phyloP scores from a whole-genome alignment of 768 basidiomycete species.

The Leccinum olivaceopallidum region DNA sequence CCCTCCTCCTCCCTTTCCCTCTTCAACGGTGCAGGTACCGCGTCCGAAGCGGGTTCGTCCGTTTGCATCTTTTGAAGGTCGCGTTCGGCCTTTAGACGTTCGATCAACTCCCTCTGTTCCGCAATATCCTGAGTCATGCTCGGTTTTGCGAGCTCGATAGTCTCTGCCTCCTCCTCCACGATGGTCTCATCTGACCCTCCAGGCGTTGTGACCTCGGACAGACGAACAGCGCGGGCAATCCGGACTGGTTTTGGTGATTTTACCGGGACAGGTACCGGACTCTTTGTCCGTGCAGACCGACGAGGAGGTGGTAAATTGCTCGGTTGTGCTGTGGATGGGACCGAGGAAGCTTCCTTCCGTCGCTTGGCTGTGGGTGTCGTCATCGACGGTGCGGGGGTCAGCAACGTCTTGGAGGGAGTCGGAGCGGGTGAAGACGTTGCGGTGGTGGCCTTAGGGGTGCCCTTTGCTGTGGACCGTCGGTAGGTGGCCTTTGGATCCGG shows the following conservation, averaged over 20 bases:
- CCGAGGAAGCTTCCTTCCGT: constrained; percentile 61
- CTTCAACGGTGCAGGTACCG: constrained; percentile 41
- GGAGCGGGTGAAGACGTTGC: constrained; percentile 30
- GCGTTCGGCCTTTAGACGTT: constrained; percentile 66
- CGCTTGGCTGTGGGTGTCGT: constrained; percentile 57
- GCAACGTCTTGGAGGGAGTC: constrained; percentile 25
- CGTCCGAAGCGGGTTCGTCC: constrained; percentile 14
- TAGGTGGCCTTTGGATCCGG: constrained; percentile 82
- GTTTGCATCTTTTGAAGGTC: constrained; percentile 34
- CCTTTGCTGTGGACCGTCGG: constrained; percentile 59
- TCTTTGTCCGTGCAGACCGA: constrained; percentile 44
- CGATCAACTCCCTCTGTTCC: constrained; percentile 78
- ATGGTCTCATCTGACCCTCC: constrained; percentile 62
- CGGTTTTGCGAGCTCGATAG: constrained; percentile 56
- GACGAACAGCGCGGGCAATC: constrained; percentile 22
- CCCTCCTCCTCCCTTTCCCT: constrained; percentile 47
- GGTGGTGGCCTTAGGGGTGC: constrained; percentile 30
- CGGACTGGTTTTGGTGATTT: constrained; percentile 37
- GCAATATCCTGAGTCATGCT: constrained; percentile 71
- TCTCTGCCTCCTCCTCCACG: constrained; percentile 65
- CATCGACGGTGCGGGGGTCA: constrained; percentile 38
- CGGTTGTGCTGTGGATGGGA: constrained; percentile 20
- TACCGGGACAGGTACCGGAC: constrained; percentile 37
- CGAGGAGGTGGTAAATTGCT: constrained; percentile 42
- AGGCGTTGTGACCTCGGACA: constrained; percentile 42